Conservation (phyloP, 257 asterid genomes). For the Ajuga chamaepitys region DNA sequence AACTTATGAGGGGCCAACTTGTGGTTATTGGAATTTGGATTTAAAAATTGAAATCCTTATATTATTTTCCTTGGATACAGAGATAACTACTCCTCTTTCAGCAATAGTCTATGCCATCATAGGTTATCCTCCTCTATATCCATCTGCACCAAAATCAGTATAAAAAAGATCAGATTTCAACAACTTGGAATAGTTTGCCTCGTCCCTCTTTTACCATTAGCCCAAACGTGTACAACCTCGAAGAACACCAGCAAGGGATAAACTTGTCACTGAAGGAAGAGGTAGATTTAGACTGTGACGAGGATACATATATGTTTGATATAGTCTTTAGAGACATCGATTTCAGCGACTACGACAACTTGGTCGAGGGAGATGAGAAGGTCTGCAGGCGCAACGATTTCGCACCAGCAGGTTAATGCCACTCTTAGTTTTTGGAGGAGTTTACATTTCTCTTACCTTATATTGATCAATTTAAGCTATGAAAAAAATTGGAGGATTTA, state of each 20-base stretch:
- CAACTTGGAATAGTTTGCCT: slow-evolving; percentile 59
- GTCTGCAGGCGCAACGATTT: slow-evolving; percentile 60
- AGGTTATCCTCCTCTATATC: slow-evolving; percentile 45
- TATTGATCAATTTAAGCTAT: background rate
- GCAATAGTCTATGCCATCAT: too few species aligned
- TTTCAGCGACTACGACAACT: slow-evolving; percentile 61
- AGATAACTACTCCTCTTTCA: too few species aligned
- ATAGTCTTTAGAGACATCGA: slow-evolving; percentile 92
- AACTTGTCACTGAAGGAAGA: slow-evolving; percentile 82
- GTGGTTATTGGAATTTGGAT: too few species aligned
- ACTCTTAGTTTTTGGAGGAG: slow-evolving; percentile 60
- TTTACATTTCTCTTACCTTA: slow-evolving; percentile 54
- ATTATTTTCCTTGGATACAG: too few species aligned
- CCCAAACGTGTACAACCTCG: slow-evolving; percentile 92
- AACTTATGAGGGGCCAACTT: too few species aligned
- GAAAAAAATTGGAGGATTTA: background rate
- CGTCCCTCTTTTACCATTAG: slow-evolving; percentile 74
- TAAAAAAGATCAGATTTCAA: slow-evolving; percentile 84
- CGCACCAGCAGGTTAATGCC: slow-evolving; percentile 70
- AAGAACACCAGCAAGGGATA: slow-evolving; percentile 94
- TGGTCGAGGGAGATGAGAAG: slow-evolving; percentile 32
- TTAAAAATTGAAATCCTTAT: too few species aligned
- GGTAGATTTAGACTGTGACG: slow-evolving; percentile 58
- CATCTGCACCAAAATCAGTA: slow-evolving; percentile 83
- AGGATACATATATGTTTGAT: slow-evolving; percentile 66